Evolutionary conservation across 129 eudicot genomes (phyloP).

Genomic region (Flaveria brownii): DNA sequence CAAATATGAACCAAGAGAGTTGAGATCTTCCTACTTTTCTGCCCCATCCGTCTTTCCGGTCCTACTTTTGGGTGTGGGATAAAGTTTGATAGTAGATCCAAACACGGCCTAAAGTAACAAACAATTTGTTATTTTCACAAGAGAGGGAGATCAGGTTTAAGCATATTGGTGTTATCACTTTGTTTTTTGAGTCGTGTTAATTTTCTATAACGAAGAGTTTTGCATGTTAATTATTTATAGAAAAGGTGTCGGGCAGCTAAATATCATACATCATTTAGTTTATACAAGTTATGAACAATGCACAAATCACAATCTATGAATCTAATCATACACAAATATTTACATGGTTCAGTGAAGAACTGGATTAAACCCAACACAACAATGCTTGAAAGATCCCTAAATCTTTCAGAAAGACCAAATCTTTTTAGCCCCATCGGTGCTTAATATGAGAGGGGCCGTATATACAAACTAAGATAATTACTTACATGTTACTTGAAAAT

Average conservation of each 20-base stretch:
- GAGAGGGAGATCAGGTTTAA: background rate
- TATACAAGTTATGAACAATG: background rate
- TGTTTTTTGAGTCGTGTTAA: too few relatives aligned
- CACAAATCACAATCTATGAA: background rate
- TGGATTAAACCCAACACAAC: background rate
- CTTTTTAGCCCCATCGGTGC: slow-evolving; percentile 6
- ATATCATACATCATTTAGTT: background rate
- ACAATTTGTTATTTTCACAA: background rate
- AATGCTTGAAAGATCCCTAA: slow-evolving; percentile 13
- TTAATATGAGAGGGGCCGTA: slow-evolving; percentile 6
- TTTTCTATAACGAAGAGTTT: background rate
- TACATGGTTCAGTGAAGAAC: slow-evolving; percentile 5
- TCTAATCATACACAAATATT: background rate
- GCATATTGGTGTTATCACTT: too few relatives aligned
- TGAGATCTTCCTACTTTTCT: background rate
- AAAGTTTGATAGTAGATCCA: background rate
- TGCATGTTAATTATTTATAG: background rate
- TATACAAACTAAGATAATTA: slow-evolving; percentile 9
- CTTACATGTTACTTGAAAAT: slow-evolving; percentile 29
- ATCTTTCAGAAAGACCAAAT: slow-evolving; percentile 7
- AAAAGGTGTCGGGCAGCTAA: background rate
- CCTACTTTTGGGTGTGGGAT: background rate
- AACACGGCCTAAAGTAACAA: background rate
- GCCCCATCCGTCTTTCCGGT: background rate
- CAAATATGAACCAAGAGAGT: background rate